Evolutionary conservation across 1,139 yeast genomes (phyloP).

Genomic region (Taphrina deformans): DNA sequence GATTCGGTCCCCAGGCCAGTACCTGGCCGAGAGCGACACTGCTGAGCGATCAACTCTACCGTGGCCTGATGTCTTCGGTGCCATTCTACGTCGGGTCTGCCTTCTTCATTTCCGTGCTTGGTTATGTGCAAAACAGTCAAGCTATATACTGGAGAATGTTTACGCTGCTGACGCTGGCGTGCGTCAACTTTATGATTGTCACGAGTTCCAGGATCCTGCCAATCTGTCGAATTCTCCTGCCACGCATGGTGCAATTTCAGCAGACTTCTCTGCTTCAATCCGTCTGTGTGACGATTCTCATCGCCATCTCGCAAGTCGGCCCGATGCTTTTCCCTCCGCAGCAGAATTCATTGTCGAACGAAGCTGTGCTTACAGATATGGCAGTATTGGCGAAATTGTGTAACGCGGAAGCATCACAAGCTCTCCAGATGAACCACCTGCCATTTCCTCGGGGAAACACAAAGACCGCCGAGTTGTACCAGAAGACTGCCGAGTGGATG

Average conservation of each 20-base stretch:
- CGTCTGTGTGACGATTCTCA: constrained; percentile 31
- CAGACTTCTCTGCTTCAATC: constrained; percentile 35
- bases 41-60: constrained; percentile 28
- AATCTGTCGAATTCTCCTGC: constrained; percentile 1
- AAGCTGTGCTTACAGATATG: neutral
- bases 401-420: constrained; percentile 11
- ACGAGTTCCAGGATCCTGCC: constrained; percentile 39
- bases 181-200: constrained; percentile 40
- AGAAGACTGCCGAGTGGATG: constrained; percentile 27
- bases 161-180: constrained; percentile 38
- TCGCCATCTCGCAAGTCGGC: constrained; percentile 37
- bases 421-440: constrained; percentile 14
- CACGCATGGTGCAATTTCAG: constrained; percentile 34
- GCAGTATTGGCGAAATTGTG: constrained; percentile 2
- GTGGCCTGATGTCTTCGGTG: constrained; percentile 37
- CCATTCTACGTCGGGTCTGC: constrained; percentile 40
- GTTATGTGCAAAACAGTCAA: constrained; percentile 40
- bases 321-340: constrained; percentile 34
- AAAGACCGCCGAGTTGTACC: constrained; percentile 2
- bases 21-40: constrained; percentile 36
- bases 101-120: constrained; percentile 39
- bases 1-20: constrained; percentile 42
- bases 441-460: constrained; percentile 13
- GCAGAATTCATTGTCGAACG: neutral
- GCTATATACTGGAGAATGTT: constrained; percentile 42